Evolutionary conservation across 805 yeast species (phyloP), one percentile per base, ranked within the genome.

Genomic region (Candida loeiensis): DNA sequence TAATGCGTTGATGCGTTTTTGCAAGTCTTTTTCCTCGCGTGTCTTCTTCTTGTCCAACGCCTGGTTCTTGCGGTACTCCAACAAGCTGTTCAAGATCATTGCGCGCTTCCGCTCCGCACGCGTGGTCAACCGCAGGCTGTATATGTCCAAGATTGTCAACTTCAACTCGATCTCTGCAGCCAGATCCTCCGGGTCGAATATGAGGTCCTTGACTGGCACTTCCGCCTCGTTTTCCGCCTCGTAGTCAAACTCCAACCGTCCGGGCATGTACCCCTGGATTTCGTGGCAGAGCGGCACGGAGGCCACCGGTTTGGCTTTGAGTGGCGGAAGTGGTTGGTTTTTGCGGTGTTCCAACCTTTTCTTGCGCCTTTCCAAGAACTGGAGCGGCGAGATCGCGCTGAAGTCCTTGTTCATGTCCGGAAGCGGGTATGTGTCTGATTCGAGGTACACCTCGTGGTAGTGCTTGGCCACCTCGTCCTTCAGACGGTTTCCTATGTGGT

Each of bases 181-280:
- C 40, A 81, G 80, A 54, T 93, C 99, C 38, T 91, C 98, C 0
- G 91, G 86, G 53, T 93, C 98, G 55, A 95, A 93, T 2, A 83
- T 76, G 95, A 93, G 87, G 58, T 93, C 99, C 56, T 93, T 93
- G 14, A 93, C 87, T 0, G 93, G 82, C 41, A 83, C 73, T 62
- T 93, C 99, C 0, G 99, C 98, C 41, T 93, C 99, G 54, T 93
- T 93, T 58, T 93, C 99, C 28, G 85, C 89, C 59, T 93, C 99
- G 44, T 83, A 87, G 54, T 93, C 99, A 60, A 93, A 93, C 61
- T 93, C 99, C 45, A 93, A 69, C 55, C 99, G 79, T 31, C 98
- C 99, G 28, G 99, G 99, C 99, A 93, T 93, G 59, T 82, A 93
- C 2, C 96, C 97, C 60, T 93, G 98, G 45, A 93, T 79, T 54